Evolutionary conservation across 768 basidiomycete species (phyloP), one percentile per base, ranked within the genome.

Genomic region (Nevesoporus exiguus): DNA sequence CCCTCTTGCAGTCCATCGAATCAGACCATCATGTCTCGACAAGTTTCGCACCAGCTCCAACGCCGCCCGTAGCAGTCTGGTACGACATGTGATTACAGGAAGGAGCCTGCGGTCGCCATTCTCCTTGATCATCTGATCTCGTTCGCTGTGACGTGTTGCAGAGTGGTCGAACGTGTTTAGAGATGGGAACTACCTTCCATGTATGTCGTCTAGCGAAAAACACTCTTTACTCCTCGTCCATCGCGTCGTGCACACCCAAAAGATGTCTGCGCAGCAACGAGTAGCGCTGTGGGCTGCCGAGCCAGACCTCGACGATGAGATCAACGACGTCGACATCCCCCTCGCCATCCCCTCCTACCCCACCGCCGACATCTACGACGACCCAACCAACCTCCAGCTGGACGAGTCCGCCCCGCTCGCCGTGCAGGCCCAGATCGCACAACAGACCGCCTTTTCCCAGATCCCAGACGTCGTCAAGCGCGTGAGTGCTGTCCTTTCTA

Each of bases 391-490:
- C 65, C 77, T 85, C 49, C 83, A 81, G 57, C 81, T 91, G 62
- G 84, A 89, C 58, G 88, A 90, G 60, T 74, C 83, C 3, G 80
- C 89, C 1, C 64, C 90, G 4, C 61, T 83, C 50, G 85, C 86
- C 7, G 80, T 89, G 72, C 90, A 93, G 65, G 87, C 91, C 54
- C 87, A 90, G 71, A 85, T 91, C 76, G 87, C 83, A 0, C 90
- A 92, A 57, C 88, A 92, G 57, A 83, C 83, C 1, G 91, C 89
- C 2, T 84, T 94, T 69, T 76, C 89, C 0, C 82, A 86, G 62
- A 89, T 95, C 43, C 92, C 91, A 0, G 92, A 93, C 70, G 85
- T 85, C 42, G 94, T 94, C 51, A 95, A 93, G 76, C 84, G 84
- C 58, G 92, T 91, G 65, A n/a, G n/a, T 70, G 81, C 79, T 43